Evolutionary conservation across 179 eudicot genomes (phyloP).

Genomic region (Sideroxylon spinosum): DNA sequence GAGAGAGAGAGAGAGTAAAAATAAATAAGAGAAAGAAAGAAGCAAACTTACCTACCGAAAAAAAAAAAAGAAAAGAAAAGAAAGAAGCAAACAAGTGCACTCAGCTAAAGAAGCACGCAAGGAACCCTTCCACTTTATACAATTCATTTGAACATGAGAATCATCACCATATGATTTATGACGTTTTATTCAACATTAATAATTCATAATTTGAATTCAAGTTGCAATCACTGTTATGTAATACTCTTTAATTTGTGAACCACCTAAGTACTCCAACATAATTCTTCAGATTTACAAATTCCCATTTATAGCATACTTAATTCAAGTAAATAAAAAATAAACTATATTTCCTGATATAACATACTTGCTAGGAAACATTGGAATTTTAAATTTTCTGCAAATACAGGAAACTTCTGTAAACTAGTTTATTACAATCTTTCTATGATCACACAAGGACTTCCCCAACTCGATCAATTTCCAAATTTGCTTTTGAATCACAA

Average conservation of each 20-base stretch:
- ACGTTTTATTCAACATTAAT: neutral
- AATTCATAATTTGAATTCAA: too few species aligned
- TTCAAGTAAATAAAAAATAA: neutral
- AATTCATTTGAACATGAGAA: too few species aligned
- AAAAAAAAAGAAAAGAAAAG: too few species aligned
- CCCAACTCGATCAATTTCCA: neutral
- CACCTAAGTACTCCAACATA: neutral
- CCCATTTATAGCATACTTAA: neutral
- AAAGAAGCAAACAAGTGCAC: too few species aligned
- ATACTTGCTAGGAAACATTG: neutral
- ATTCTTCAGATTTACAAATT: neutral
- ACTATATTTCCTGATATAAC: neutral
- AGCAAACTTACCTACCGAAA: too few species aligned
- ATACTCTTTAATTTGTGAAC: too few species aligned
- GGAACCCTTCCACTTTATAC: too few species aligned
- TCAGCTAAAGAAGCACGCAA: too few species aligned
- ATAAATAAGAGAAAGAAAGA: too few species aligned
- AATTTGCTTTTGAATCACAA: neutral
- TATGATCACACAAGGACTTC: neutral
- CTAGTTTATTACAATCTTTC: neutral
- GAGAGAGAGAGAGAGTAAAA: neutral
- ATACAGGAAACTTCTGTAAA: too few species aligned
- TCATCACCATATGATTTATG: too few species aligned
- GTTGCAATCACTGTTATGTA: too few species aligned
- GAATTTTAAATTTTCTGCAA: neutral